Evolutionary conservation across 1,139 yeast species (phyloP), one percentile per base, ranked within the genome.

Genomic region (Eremothecium gossypii): DNA sequence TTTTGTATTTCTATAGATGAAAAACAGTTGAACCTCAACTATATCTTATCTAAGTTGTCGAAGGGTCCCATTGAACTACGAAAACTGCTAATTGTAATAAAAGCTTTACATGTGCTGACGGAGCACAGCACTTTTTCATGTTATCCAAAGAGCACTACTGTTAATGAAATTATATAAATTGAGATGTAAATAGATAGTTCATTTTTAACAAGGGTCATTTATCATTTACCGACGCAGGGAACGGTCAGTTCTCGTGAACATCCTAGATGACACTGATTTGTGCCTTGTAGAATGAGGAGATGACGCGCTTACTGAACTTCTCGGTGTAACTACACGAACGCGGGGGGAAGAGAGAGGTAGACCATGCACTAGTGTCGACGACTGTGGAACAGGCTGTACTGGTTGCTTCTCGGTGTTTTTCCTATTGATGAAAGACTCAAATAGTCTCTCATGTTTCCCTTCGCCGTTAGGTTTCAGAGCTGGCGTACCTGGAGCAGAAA

Each of bases 311-410:
- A 1, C 43, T 39, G 20, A 46, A 38, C 39, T 30, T 38, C 45
- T 20, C 52, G 40, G 1, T 57, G 57, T 13, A 57, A 31, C 2
- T 59, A 58, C 10, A 48, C 34, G 9, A 51, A 41, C 20, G 35
- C 45, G 17, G n/a, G 35, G 17, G 20, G 37, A 14, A 8, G 41
- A 39, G 11, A 48, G 44, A 3, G 69, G 69, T 14, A 66, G 48
- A 2, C 69, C 69, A 47, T 63, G 63, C 2, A 58, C 47, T n/a
- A 62, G 43, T 33, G 55, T 58, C 5, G 57, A 48, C n/a, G 58
- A 50, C 4, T 49, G 37, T 3, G 63, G 61, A 7, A 59, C 56
- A 7, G 60, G 58, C 27, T 47, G 43, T 3, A 51, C 43, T 14
- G 43, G 47, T 40, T 49, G 53, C 37, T 50, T 57, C 10, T 46